Conservation (phyloP, 805 yeast genomes). For the Lachancea thermotolerans region DNA sequence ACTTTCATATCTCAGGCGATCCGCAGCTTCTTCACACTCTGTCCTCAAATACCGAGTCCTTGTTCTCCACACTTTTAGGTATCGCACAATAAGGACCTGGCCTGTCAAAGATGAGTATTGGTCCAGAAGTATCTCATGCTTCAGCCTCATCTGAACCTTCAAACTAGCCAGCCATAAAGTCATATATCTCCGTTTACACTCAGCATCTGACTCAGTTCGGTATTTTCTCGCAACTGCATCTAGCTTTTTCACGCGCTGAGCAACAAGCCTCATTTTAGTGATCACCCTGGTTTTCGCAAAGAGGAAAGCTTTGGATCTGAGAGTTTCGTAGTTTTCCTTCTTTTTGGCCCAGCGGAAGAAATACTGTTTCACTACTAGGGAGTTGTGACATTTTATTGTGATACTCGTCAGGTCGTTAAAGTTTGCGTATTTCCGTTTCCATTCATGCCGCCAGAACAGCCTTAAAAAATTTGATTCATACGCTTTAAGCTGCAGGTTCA, state of each 20-base stretch:
- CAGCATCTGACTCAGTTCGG: not conserved
- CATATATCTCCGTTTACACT: not conserved
- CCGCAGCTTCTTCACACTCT: slow-evolving; percentile 11
- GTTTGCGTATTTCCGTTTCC: not conserved
- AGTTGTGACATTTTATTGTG: slow-evolving; percentile 2
- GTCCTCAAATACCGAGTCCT: slow-evolving; percentile 5
- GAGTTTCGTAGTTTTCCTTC: not conserved
- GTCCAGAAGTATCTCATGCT: slow-evolving; percentile 8
- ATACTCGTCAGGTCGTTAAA: slow-evolving; percentile 1
- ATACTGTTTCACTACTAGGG: not conserved
- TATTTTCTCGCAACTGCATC: not conserved
- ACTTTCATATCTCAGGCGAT: not conserved
- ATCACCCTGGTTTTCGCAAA: slow-evolving; percentile 12
- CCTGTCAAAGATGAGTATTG: slow-evolving; percentile 6
- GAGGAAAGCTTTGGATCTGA: slow-evolving; percentile 10
- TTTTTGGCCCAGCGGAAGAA: slow-evolving; percentile 2
- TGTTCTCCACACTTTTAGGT: slow-evolving; percentile 11
- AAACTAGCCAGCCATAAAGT: slow-evolving; percentile 3
- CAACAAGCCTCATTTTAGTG: slow-evolving; percentile 9
- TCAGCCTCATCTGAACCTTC: slow-evolving; percentile 3
- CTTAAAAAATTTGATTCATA: not conserved
- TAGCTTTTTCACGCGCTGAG: slow-evolving; percentile 8
- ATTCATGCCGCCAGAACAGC: slow-evolving; percentile 1
- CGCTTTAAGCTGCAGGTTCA: not conserved
- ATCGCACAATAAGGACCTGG: not conserved